phyloP scores from a whole-genome alignment of 305 asterid species.

The Fraxinus sp. region DNA sequence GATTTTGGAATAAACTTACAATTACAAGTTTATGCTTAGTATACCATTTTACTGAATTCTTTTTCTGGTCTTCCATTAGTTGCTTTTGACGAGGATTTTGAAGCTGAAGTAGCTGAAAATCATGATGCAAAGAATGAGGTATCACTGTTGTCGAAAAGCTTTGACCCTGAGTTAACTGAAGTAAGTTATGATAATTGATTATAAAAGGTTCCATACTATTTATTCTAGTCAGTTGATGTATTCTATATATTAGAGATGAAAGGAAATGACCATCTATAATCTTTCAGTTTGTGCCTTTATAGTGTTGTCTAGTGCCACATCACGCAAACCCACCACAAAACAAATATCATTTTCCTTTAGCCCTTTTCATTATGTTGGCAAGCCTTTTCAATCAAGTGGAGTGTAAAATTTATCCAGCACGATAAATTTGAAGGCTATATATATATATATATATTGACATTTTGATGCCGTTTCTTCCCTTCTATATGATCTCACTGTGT shows the following conservation, averaged over 20 bases:
- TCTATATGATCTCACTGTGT: background rate
- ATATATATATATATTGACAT: background rate
- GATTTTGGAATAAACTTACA: background rate
- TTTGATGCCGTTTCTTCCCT: background rate
- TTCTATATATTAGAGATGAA: background rate
- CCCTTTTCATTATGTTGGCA: background rate
- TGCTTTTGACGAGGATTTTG: conserved; percentile 99
- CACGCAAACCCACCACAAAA: background rate
- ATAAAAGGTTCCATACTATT: background rate
- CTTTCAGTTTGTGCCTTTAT: background rate
- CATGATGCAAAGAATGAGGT: conserved; percentile 81
- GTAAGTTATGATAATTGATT: conserved; percentile 40
- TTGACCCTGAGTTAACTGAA: conserved; percentile 83
- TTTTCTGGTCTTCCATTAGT: conserved; percentile 38
- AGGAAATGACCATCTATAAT: background rate
- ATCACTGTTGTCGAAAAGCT: conserved; percentile 66
- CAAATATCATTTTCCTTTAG: background rate
- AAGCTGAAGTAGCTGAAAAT: conserved; percentile 87
- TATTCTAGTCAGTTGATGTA: background rate
- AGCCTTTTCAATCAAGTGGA: background rate
- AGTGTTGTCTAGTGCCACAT: background rate
- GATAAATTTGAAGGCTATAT: background rate
- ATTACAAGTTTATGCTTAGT: background rate
- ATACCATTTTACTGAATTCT: background rate
- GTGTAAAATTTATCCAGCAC: background rate